A percentile compares a stretch with the other conserved stretches of the same genome.
These are phyloP conservation scores for Teunomyces gatunensis DNA, from an alignment of 805 yeast genomes.

Conservation along the genomic window DNA sequence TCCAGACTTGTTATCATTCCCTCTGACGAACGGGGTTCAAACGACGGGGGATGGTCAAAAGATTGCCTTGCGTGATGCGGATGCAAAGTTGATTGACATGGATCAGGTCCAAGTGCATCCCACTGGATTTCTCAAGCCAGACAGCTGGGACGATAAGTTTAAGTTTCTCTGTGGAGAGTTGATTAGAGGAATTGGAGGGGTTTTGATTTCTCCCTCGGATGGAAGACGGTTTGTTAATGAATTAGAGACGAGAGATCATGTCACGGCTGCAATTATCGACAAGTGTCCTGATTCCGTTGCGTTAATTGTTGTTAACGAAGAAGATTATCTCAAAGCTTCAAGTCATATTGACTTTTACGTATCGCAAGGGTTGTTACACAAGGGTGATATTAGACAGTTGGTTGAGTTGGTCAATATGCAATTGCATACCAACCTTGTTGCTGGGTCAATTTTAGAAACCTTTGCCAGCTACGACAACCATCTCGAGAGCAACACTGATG, in stretches of 20 bases:
- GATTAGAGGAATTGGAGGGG: conserved; percentile 58
- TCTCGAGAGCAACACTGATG: conserved; percentile 24
- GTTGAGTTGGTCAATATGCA: conserved; percentile 8
- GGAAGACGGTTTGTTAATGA: conserved; percentile 56
- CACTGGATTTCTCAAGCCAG: conserved; percentile 52
- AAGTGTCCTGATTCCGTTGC: conserved; percentile 19
- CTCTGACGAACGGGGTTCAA: conserved; percentile 56
- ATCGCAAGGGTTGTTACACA: conserved; percentile 23
- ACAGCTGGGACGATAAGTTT: conserved; percentile 40
- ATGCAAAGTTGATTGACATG: conserved; percentile 55
- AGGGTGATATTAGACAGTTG: conserved; percentile 21
- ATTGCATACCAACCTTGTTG: conserved; percentile 13
- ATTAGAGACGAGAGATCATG: conserved; percentile 50
- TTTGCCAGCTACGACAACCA: conserved; percentile 15
- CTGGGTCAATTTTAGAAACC: conserved; percentile 6
- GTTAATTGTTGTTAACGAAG: conserved; percentile 36
- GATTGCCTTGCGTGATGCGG: conserved; percentile 41
- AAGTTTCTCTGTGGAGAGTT: conserved; percentile 62
- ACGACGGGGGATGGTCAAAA: conserved; percentile 61
- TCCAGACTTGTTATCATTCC: conserved; percentile 44
- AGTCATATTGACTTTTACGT: conserved; percentile 52
- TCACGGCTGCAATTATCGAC: conserved; percentile 41
- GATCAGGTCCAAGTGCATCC: conserved; percentile 62
- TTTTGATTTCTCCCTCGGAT: conserved; percentile 42
- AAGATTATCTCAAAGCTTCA: conserved; percentile 43